Evolutionary conservation across 1,139 yeast genomes (phyloP).

Genomic region (Yamadazyma trypodendri): DNA sequence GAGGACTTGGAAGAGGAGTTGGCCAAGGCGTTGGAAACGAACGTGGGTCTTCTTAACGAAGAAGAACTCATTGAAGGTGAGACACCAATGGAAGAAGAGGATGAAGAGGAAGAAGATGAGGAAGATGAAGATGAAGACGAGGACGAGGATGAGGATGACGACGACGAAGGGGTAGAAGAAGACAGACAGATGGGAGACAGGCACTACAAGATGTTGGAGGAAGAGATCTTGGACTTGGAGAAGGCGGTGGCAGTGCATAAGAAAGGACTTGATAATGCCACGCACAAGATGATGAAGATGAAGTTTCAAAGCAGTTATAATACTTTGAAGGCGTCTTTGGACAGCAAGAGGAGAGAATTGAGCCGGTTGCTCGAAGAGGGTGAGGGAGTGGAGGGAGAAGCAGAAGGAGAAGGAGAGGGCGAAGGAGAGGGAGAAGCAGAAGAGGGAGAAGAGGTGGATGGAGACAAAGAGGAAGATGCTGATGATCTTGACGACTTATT

Average conservation of each 20-base stretch:
- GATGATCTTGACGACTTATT: conserved; percentile 42
- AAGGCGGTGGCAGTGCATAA: conserved; percentile 75
- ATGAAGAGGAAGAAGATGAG: conserved; percentile 13
- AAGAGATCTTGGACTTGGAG: conserved; percentile 83
- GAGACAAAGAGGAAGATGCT: conserved; percentile 28
- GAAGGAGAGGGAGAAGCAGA: conserved; percentile 20
- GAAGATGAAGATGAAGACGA: conserved; percentile 19
- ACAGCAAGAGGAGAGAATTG: conserved; percentile 74
- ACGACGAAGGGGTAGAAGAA: conserved; percentile 30
- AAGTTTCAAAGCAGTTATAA: conserved; percentile 81
- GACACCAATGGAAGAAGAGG: conserved; percentile 12
- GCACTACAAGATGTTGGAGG: conserved; percentile 78
- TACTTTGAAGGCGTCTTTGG: conserved; percentile 79
- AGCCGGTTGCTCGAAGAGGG: conserved; percentile 23
- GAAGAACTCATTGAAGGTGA: conserved; percentile 15
- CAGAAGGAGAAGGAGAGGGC: conserved; percentile 23
- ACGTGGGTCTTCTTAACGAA: conserved; percentile 11
- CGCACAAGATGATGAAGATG: conserved; percentile 84
- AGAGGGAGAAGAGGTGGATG: conserved; percentile 22
- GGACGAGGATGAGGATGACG: conserved; percentile 25
- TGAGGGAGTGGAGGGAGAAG: conserved; percentile 20
- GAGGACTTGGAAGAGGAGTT: conserved; percentile 41
- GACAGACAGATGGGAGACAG: conserved; percentile 29
- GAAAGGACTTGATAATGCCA: conserved; percentile 70
- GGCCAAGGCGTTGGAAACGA: conserved; percentile 36